A percentile compares a stretch with the other conserved stretches of the same genome.
Conservation (phyloP, 2,329 filamentous ascomycete genomes). For the Sporothrix pseudoabietina region DNA sequence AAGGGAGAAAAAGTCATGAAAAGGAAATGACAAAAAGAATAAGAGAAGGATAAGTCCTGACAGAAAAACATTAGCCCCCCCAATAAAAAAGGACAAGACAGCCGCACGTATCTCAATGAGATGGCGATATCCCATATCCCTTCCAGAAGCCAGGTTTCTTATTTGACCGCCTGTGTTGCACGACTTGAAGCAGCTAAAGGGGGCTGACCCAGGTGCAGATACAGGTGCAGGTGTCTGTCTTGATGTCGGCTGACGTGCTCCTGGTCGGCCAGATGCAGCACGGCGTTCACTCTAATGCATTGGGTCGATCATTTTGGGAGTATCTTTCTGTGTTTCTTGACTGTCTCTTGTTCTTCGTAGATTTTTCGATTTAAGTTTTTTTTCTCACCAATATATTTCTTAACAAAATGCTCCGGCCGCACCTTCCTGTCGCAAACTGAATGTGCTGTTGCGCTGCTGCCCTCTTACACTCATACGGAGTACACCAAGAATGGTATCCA, state of each 20-base stretch:
- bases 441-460: not conserved
- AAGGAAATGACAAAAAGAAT: not conserved
- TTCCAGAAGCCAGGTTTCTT: not conserved
- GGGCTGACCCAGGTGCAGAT: not conserved
- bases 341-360: not conserved
- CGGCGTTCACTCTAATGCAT: not conserved
- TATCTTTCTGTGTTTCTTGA: too few relatives aligned
- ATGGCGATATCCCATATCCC: not conserved
- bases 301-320: not conserved
- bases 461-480: slow-evolving; percentile 6
- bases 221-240: not conserved
- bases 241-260: not conserved
- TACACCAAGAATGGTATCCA: not conserved
- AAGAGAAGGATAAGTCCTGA: not conserved
- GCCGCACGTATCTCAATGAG: not conserved
- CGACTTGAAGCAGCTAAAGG: not conserved
- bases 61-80: not conserved
- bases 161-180: not conserved
- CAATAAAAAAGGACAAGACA: not conserved
- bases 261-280: not conserved
- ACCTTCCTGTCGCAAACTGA: not conserved
- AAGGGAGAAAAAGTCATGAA: not conserved
- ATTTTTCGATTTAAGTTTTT: not conserved
- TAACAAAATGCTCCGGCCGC: not conserved
- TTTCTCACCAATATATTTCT: not conserved